Evolutionary conservation across 345 rosid genomes (phyloP).

Genomic region (Eucalyptus cladocalyx): DNA sequence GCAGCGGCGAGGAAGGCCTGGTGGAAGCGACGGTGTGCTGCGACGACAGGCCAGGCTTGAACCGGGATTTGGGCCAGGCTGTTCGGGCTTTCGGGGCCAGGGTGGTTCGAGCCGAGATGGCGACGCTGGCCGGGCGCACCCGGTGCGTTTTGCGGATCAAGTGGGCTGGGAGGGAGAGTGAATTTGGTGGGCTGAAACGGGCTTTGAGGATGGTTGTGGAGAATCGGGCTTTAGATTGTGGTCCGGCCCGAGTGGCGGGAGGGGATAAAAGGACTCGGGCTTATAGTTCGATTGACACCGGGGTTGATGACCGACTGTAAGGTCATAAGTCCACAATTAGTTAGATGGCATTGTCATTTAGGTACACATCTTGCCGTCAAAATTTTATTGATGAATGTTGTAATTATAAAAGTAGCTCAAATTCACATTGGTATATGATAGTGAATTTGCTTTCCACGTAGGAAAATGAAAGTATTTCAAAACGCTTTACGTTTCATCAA

Average conservation of each 20-base stretch:
- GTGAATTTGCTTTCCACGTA: background rate
- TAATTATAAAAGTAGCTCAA: background rate
- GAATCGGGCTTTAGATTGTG: conserved; percentile 3
- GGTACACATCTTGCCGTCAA: background rate
- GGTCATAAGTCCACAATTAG: background rate
- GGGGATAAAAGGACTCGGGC: background rate
- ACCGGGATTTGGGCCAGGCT: conserved; percentile 23
- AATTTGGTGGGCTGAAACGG: conserved; percentile 8
- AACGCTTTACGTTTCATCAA: background rate
- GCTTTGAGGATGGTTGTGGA: conserved; percentile 27
- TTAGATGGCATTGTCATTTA: background rate
- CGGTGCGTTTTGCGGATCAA: conserved; percentile 22
- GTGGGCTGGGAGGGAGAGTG: conserved; percentile 17
- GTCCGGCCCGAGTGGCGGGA: background rate
- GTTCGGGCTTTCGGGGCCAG: conserved; percentile 19
- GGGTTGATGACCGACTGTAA: background rate
- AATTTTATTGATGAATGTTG: background rate
- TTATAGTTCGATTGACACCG: background rate
- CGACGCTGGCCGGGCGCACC: conserved; percentile 43
- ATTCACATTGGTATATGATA: background rate
- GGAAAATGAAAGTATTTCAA: background rate
- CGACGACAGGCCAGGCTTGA: conserved; percentile 40
- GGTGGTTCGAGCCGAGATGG: conserved; percentile 37
- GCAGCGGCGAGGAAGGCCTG: background rate
- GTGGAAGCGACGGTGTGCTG: conserved; percentile 33